Evolutionary conservation across 495 filamentous ascomycete genomes (phyloP), one percentile per base, ranked within the genome.

Genomic region (Elaphomyces granulatus): DNA sequence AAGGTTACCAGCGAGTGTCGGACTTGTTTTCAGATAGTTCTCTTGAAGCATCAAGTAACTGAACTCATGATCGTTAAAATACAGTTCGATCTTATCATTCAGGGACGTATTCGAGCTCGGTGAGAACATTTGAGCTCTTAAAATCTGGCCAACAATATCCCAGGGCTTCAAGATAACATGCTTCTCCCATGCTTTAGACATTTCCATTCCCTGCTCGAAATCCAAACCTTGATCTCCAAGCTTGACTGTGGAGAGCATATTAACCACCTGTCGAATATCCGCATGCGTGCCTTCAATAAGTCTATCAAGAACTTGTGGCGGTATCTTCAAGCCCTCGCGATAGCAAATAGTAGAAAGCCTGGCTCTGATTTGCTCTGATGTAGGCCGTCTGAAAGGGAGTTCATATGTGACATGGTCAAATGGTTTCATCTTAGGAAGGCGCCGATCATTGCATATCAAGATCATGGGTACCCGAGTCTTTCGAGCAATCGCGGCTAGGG

Each of bases 51-150:
- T 96, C 37, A 99, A 59, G 49, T 78, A 83, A 51, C 83, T 93
- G 57, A 95, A 88, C 49, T 99, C 90, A 49, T 95, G 88, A 47
- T 99, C 90, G 52, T 96, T 94, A 70, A 99, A 99, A 60, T 99
- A 99, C 1, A 99, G 76, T 60, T 96, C 87, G 42, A 87, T 87
- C 64, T 99, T 99, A 55, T 99, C 87, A 51, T 94, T 95, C 34
- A 96, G 62, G 0, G 85, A 88, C 6, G 81, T 64, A 42, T 79
- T 92, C 58, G 82, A 88, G 40, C 72, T 75, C 9, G 72, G 72
- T 30, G 79, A 73, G 50, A 95, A 99, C 64, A 93, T 77, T 37
- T 83, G 85, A 1, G 81, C 78, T 19, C 76, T 86, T 14, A 99
- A 73, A 48, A 99, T 80, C 62, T 94, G 95, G 53, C 78, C 71